Evolutionary conservation across 1,284 basidiomycete species (phyloP), one percentile per base, ranked within the genome.

Genomic region (Phaffia rhodozyma): DNA sequence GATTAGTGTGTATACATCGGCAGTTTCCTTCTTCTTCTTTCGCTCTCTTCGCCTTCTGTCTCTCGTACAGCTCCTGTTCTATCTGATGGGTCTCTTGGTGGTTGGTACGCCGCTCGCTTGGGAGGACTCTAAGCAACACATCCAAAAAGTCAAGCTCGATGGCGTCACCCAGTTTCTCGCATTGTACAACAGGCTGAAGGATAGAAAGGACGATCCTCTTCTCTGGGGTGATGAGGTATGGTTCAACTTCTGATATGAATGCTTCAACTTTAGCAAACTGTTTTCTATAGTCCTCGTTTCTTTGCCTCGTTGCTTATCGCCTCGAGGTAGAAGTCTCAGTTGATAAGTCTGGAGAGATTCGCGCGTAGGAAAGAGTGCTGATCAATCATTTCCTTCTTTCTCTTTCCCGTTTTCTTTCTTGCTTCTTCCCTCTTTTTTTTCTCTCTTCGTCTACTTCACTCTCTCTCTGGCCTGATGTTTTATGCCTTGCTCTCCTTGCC

Each of bases 141-240:
- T 91, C 18, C 85, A 92, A 72, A 91, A 97, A 78, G 90, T 98
- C 69, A 82, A 93, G 67, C 77, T 81, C 62, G 93, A 98, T 75
- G 96, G 96, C 50, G 91, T 98, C 72, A 85, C 88, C 25, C 96
- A 99, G 78, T 96, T 99, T 74, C 77, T 99, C 60, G 82, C 91
- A 70, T 90, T 86, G 52, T 99, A 91, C 91, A 83, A 91, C 72
- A 83, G 84, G 66, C 81, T 93, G 75, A 97, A 96, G 80, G 87
- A 91, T 73, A 82, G 91, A 65, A 82, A 84, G n/a, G 92, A 91
- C 13, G 93, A 98, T 72, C 86, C 87, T 66, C 78, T 98, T 57
- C 82, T 97, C n/a, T 99, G 96, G 96, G 96, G 96, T 34, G 96
- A 99, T 72, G 96, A 99, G 85, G 92, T 92, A 43, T 71, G 65